Percentiles rank a stretch among this genome's conserved stretches.
Evolutionary conservation across 2,329 filamentous ascomycete species (phyloP).

Genomic region (Ascochyta rabiei): DNA sequence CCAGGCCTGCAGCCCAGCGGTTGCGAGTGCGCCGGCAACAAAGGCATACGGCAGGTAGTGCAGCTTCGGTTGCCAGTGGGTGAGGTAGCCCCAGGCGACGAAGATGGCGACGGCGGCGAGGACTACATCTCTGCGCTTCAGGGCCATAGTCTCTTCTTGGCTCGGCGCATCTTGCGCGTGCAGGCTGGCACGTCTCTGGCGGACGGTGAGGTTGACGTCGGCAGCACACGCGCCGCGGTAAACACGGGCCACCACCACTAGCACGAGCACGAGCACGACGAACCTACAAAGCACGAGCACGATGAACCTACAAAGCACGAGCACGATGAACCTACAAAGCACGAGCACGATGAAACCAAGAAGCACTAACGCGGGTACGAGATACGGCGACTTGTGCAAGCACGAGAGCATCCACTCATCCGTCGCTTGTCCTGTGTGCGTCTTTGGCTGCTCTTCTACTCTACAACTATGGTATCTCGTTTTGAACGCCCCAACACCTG

Average conservation of each 20-base stretch:
- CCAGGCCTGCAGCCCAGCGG: conserved; percentile 62
- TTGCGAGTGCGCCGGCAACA: conserved; percentile 66
- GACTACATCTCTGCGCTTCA: conserved; percentile 71
- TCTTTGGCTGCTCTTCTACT: not conserved
- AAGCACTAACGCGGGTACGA: not conserved
- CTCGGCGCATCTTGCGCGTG: conserved; percentile 45
- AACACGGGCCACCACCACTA: no score
- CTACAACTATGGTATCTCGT: conserved; percentile 14
- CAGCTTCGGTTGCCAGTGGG: conserved; percentile 80
- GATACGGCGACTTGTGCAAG: not conserved
- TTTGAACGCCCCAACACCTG: conserved; percentile 18
- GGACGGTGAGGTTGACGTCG: conserved; percentile 19
- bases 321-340: no score
- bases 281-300: no score
- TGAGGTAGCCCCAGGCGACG: conserved; percentile 85
- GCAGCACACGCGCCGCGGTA: conserved; percentile 4
- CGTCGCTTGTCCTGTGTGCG: not conserved
- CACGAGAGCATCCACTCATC: not conserved
- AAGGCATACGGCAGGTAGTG: conserved; percentile 89
- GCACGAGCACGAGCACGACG: no score
- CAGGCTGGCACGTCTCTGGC: conserved; percentile 3
- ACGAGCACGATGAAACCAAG: no score
- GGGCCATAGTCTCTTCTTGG: conserved; percentile 66
- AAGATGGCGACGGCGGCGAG: conserved; percentile 73
- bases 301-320: no score